These are phyloP conservation scores for Pichia californica DNA, from an alignment of 805 yeast genomes.

Conservation along the genomic window DNA sequence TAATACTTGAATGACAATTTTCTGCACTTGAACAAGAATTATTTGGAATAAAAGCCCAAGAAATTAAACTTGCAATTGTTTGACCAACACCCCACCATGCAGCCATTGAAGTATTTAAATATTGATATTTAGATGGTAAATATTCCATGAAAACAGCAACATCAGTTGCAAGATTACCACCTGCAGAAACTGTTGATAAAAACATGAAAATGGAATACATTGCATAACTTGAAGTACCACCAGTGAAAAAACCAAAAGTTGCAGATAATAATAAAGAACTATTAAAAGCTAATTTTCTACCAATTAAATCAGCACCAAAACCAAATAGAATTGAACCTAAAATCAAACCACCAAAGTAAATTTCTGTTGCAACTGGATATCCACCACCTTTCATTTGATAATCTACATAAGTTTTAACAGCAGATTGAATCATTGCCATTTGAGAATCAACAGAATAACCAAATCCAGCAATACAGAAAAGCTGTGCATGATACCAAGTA, in stretches of 20 bases:
- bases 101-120: constrained; percentile 46
- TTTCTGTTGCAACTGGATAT: constrained; percentile 39
- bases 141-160: constrained; percentile 48
- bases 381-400: constrained; percentile 37
- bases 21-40: too few species aligned
- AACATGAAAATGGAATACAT: constrained; percentile 44
- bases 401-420: constrained; percentile 40
- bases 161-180: constrained; percentile 52
- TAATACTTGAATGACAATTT: too few species aligned
- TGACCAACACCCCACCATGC: constrained; percentile 62
- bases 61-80: constrained; percentile 41
- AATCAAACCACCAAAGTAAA: constrained; percentile 44
- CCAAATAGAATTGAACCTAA: constrained; percentile 52
- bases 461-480: constrained; percentile 47
- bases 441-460: constrained; percentile 52
- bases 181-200: constrained; percentile 39
- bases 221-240: constrained; percentile 43
- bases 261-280: constrained; percentile 41
- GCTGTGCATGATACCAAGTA: constrained; percentile 46
- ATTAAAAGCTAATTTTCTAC: constrained; percentile 48
- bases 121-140: constrained; percentile 44
- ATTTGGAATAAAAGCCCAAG: too few species aligned
- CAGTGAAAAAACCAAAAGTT: constrained; percentile 43
- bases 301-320: constrained; percentile 46
- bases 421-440: constrained; percentile 39